A percentile compares a stretch with the other conserved stretches of the same genome.
phyloP scores from a whole-genome alignment of 768 basidiomycete genomes.

The Hygrocybe punicea region DNA sequence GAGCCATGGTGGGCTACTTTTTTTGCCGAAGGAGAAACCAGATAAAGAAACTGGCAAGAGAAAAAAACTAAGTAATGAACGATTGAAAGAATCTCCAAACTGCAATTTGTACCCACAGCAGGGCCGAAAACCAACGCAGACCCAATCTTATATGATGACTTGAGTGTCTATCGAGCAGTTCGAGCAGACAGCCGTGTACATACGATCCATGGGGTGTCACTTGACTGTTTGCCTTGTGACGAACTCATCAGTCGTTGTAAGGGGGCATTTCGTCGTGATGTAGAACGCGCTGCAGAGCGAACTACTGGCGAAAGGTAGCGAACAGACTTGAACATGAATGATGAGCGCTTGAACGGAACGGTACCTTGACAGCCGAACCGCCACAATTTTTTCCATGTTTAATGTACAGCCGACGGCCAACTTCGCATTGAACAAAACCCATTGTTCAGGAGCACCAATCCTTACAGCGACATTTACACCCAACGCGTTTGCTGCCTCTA shows the following conservation, averaged over 20 bases:
- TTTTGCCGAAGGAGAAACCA: background rate
- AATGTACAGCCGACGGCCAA: too few relatives aligned
- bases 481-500: too few relatives aligned
- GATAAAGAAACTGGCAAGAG: background rate
- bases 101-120: background rate
- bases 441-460: too few relatives aligned
- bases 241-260: background rate
- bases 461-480: too few relatives aligned
- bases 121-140: background rate
- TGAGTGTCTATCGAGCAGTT: background rate
- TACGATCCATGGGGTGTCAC: background rate
- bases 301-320: background rate
- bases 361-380: background rate
- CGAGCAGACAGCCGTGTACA: background rate
- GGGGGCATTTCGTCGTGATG: background rate
- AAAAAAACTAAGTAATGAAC: background rate
- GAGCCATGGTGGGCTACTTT: background rate
- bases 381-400: too few relatives aligned
- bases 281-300: background rate
- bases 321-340: background rate
- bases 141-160: background rate
- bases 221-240: background rate
- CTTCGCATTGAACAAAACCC: too few relatives aligned
- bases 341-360: background rate
- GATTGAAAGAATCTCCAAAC: background rate